These are phyloP conservation scores for Alloascoidea hylecoeti DNA, from an alignment of 805 yeast genomes.

Conservation along the genomic window DNA sequence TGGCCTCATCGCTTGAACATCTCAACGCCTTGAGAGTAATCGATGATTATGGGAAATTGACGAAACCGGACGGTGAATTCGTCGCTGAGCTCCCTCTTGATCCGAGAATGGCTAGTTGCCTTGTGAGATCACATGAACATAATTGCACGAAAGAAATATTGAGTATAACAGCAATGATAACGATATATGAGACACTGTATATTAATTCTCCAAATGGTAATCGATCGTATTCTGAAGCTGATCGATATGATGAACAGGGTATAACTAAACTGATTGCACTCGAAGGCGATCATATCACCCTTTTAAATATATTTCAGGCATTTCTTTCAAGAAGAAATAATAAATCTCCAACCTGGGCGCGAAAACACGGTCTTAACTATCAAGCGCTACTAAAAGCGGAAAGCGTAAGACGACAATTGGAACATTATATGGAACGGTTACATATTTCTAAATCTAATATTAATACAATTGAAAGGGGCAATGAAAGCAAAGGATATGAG, in stretches of 20 bases:
- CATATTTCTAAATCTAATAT: constrained; percentile 15
- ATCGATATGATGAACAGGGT: constrained; percentile 49
- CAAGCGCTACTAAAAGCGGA: constrained; percentile 50
- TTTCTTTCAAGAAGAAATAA: constrained; percentile 34
- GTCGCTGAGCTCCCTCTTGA: constrained; percentile 65
- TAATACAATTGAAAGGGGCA: constrained; percentile 32
- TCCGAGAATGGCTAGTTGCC: constrained; percentile 52
- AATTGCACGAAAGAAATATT: constrained; percentile 55
- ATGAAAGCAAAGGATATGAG: constrained; percentile 47
- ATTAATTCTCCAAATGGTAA: no score
- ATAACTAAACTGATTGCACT: constrained; percentile 51
- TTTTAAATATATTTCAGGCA: constrained; percentile 56
- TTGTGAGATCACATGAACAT: constrained; percentile 39
- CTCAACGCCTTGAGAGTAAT: constrained; percentile 67
- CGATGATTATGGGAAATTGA: constrained; percentile 51
- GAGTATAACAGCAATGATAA: constrained; percentile 64
- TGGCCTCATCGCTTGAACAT: constrained; percentile 57
- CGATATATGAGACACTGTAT: constrained; percentile 60
- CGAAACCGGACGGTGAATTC: constrained; percentile 35
- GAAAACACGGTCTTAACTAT: constrained; percentile 43
- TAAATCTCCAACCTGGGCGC: constrained; percentile 47
- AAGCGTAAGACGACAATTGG: constrained; percentile 48
- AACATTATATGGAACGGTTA: constrained; percentile 29
- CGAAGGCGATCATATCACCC: constrained; percentile 72
- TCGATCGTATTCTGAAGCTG: no score